Base-by-base conservation (phyloP, 495 filamentous ascomycete genomes). In the Talaromyces trachyspermus region DNA sequence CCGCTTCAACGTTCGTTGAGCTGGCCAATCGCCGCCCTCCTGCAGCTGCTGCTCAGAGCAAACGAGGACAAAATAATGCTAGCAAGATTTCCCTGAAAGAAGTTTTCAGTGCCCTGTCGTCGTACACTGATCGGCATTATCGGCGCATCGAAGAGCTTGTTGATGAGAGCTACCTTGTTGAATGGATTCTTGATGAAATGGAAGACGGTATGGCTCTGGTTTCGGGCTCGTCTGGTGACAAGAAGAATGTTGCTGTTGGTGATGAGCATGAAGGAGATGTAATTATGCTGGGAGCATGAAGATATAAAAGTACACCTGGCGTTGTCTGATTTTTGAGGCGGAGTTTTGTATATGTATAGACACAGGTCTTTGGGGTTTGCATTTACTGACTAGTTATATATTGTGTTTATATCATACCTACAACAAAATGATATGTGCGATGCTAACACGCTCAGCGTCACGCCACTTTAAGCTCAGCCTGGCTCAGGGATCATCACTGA, bases 131-230 rank as follows among this genome's bases (percentile, higher is more conserved):
- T 72, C 74, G 89, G 52, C 92, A 97, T 61, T 95, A 92, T 57
- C 81, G 80, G 59, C 75, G 89, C 41, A 72, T 91, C 50, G 90
- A 95, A 59, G 88, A 90, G 54, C 68, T 95, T 43, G 77, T 85
- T n/a, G 90, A 96, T 63, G 91, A 96, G 67, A 94, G 88, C 58
- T 97, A 86, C 63, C 65, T 99, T 50, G 78, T 99, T 8, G 88
- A 95, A 63, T 97, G 90, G 73, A 86, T 92, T 36, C 70, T 99
- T 39, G 72, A 77, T 53, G 85, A 95, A 70, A 99, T 99, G 94
- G 90, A 94, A 58, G 84, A 80, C 47, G 71, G 66, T 51, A 57
- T 76, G 19, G 67, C 64, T 5, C 59, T 69, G 25, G 64, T 78
- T 46, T 49, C 39, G 4, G 49, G 36, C 24, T 22, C 15, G 19